phyloP scores from a whole-genome alignment of 768 basidiomycete species.

The Lyophyllum atratum region DNA sequence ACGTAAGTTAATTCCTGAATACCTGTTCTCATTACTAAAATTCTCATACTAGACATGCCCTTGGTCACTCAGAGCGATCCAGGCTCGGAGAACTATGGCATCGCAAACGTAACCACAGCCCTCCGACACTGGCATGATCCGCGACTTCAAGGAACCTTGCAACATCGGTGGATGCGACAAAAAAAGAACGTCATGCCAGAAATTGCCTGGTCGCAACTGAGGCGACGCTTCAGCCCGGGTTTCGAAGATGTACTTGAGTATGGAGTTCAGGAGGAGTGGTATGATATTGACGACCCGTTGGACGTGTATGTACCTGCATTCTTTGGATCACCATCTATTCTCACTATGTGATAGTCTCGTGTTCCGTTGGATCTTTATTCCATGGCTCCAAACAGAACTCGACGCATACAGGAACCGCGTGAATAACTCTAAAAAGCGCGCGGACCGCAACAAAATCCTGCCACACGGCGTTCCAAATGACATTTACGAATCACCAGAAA shows the following conservation, averaged over 20 bases:
- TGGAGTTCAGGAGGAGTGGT: constrained; percentile 31
- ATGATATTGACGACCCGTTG: constrained; percentile 25
- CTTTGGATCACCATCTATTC: not conserved
- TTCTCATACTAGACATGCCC: constrained; percentile 31
- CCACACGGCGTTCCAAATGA: constrained; percentile 40
- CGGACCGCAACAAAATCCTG: constrained; percentile 35
- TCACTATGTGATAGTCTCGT: constrained; percentile 9
- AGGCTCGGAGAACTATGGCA: constrained; percentile 42
- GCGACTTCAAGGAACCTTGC: constrained; percentile 32
- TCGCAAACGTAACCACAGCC: constrained; percentile 45
- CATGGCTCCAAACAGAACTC: constrained; percentile 40
- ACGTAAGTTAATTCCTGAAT: constrained; percentile 7
- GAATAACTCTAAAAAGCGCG: constrained; percentile 24
- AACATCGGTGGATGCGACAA: constrained; percentile 38
- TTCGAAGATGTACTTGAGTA: constrained; percentile 33
- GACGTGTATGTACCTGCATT: constrained; percentile 22
- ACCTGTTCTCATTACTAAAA: not conserved
- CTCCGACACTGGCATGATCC: constrained; percentile 43
- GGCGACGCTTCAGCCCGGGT: constrained; percentile 26
- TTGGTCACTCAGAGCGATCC: constrained; percentile 46
- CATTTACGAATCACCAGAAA: constrained; percentile 30
- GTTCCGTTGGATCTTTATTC: constrained; percentile 43
- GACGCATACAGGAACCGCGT: constrained; percentile 25
- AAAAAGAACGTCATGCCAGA: constrained; percentile 47
- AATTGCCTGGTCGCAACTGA: constrained; percentile 39